These are phyloP conservation scores for Zoysia pacifica DNA, from an alignment of 176 grass and related monocot genomes.

Conservation along the genomic window DNA sequence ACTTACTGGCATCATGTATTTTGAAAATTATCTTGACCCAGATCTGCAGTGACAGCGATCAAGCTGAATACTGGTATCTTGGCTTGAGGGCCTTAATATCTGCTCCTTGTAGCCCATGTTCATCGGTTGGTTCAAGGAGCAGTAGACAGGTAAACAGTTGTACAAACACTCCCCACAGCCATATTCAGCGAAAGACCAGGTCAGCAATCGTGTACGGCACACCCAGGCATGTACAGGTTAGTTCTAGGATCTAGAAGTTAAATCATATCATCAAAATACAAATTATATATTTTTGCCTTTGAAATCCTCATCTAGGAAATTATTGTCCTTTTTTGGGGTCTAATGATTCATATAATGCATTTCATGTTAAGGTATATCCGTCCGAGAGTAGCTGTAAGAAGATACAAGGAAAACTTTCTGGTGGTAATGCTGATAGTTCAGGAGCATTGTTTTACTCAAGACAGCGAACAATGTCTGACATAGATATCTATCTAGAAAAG, in stretches of 20 bases:
- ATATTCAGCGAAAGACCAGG: slow-evolving; percentile 65
- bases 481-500: slow-evolving; percentile 67
- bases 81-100: slow-evolving; percentile 71
- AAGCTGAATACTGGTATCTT: slow-evolving; percentile 85
- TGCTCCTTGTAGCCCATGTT: slow-evolving; percentile 53
- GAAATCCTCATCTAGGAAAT: background rate
- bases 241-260: slow-evolving; percentile 23
- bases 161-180: slow-evolving; percentile 61
- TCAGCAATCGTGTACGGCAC: slow-evolving; percentile 52
- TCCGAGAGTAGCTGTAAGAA: slow-evolving; percentile 61
- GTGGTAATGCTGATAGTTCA: slow-evolving; percentile 55
- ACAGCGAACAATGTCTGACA: slow-evolving; percentile 60
- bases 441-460: slow-evolving; percentile 71
- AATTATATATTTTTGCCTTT: background rate
- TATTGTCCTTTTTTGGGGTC: background rate
- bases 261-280: background rate
- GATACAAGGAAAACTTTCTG: slow-evolving; percentile 43
- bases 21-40: slow-evolving; percentile 34
- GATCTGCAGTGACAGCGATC: slow-evolving; percentile 88
- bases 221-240: slow-evolving; percentile 73
- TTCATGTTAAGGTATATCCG: slow-evolving; percentile 67
- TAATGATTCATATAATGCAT: slow-evolving; percentile 31
- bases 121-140: slow-evolving; percentile 52
- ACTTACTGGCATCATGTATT: background rate
- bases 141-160: slow-evolving; percentile 64